Evolutionary conservation across 2,329 filamentous ascomycete genomes (phyloP), one percentile per base, ranked within the genome.

Genomic region (Chaetomiaceae sp.): DNA sequence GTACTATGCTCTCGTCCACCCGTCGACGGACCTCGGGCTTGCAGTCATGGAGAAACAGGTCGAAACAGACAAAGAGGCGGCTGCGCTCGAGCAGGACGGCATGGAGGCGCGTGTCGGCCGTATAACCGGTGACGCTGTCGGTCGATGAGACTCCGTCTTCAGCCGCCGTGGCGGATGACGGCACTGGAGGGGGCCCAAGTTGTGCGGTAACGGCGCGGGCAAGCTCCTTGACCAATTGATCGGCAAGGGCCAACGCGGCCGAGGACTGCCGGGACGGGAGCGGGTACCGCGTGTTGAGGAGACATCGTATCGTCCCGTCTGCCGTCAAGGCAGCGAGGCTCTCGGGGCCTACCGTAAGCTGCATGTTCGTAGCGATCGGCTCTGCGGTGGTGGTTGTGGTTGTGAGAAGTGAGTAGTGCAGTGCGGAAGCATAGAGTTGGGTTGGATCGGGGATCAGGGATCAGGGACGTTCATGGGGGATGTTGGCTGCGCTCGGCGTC

Each of bases 251-350:
- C 9, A 44, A 16, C 23, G 40, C 48, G 16, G 25, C 40, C 33
- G 48, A 44, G 17, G 40, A 45, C 17, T 50, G 40, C 25, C 48
- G 41, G 35, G 34, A 40, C 19, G 34, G 35, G 34, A 44, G 48
- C 34, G 34, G 31, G 48, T 44, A 50, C 30, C 25, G 40, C 20
- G n/a, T 44, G 17, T 34, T 9, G 48, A 50, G 42, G 33, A 44
- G 33, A 44, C 48, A 50, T 44, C 41, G 41, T 27, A 39, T 37
- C 25, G 41, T 40, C 23, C 40, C 33, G 31, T 37, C 33, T 44
- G 41, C 34, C 41, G 19, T 34, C 25, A 50, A 16, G 8, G 48
- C 48, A 39, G 41, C 33, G 21, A 12, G 20, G 41, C 35, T 50
- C 20, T 50, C 41, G 34, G 23, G 48, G 4, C 17, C 48, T 10